Percentiles rank a stretch among this genome's conserved stretches.
Evolutionary conservation across 768 basidiomycete genomes (phyloP).

Genomic region (Paxillus involutus): DNA sequence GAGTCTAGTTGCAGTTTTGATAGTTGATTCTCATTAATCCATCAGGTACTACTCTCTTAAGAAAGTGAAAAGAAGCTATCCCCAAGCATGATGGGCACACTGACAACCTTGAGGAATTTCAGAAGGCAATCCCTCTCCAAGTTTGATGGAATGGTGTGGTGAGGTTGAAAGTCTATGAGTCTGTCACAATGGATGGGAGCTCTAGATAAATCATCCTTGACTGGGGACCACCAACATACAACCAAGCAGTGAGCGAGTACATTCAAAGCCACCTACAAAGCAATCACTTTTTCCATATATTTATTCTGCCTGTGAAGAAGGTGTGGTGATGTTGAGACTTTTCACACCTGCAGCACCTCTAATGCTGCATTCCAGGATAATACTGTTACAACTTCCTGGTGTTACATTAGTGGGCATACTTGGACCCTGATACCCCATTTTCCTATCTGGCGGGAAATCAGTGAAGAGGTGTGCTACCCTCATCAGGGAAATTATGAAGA

Average conservation of each 20-base stretch:
- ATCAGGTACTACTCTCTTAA: too few relatives aligned
- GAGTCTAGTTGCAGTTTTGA: too few relatives aligned
- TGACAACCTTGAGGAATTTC: too few relatives aligned
- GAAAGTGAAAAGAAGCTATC: too few relatives aligned
- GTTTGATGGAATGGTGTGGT: too few relatives aligned
- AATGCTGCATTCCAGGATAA: constrained; percentile 30
- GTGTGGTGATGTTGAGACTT: constrained; percentile 27
- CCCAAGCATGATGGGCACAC: too few relatives aligned
- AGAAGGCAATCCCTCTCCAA: too few relatives aligned
- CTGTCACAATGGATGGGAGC: constrained; percentile 51
- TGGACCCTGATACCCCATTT: constrained; percentile 36
- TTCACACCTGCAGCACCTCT: background rate
- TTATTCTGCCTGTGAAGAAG: constrained; percentile 46
- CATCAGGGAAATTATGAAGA: too few relatives aligned
- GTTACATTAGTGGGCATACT: constrained; percentile 49
- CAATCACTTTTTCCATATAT: constrained; percentile 45
- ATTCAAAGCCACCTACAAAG: constrained; percentile 25
- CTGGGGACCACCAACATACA: constrained; percentile 44
- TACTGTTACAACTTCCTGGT: constrained; percentile 35
- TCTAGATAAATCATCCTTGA: constrained; percentile 48
- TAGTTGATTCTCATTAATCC: too few relatives aligned
- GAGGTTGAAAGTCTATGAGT: constrained; percentile 57
- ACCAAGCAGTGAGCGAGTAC: constrained; percentile 33
- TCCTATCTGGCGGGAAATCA: constrained; percentile 41
- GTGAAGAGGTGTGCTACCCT: constrained; percentile 30